Percentiles rank a stretch among this genome's conserved stretches.
These are phyloP conservation scores for Sicyos edulis DNA, from an alignment of 306 rosid genomes.

Conservation along the genomic window DNA sequence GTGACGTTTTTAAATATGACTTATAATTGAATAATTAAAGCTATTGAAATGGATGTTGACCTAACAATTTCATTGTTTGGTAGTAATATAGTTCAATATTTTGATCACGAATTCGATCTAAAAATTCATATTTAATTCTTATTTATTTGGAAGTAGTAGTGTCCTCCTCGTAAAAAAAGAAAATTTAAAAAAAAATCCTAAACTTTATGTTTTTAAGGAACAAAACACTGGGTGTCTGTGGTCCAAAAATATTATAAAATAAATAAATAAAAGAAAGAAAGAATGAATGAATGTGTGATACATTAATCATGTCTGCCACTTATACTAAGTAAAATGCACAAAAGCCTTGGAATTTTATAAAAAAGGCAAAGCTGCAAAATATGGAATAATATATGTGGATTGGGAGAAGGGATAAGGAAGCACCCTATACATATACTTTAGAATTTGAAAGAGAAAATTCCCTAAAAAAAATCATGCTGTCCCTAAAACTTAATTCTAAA, in stretches of 20 bases:
- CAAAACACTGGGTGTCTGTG: slow-evolving; percentile 10
- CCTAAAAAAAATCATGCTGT: no score
- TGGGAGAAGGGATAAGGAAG: background rate
- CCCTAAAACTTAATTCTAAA: background rate
- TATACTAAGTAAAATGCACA: slow-evolving; percentile 19
- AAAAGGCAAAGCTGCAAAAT: slow-evolving; percentile 7
- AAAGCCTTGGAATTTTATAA: slow-evolving; percentile 14
- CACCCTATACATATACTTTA: background rate
- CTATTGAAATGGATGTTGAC: no score
- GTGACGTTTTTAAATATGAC: no score
- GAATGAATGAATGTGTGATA: background rate
- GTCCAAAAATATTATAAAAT: background rate
- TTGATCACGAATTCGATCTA: no score
- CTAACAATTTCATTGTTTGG: no score
- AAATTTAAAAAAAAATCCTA: no score
- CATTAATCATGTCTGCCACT: slow-evolving; percentile 18
- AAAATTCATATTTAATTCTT: no score
- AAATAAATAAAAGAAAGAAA: no score
- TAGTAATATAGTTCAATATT: no score
- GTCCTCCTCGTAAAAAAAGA: no score
- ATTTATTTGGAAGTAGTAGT: no score
- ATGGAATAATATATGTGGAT: slow-evolving; percentile 16
- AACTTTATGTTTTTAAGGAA: background rate
- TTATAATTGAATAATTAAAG: no score
- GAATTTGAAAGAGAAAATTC: background rate